Percentiles rank a stretch among this genome's conserved stretches.
Conservation (phyloP, 257 asterid genomes). For the Fraxinus anomala region DNA sequence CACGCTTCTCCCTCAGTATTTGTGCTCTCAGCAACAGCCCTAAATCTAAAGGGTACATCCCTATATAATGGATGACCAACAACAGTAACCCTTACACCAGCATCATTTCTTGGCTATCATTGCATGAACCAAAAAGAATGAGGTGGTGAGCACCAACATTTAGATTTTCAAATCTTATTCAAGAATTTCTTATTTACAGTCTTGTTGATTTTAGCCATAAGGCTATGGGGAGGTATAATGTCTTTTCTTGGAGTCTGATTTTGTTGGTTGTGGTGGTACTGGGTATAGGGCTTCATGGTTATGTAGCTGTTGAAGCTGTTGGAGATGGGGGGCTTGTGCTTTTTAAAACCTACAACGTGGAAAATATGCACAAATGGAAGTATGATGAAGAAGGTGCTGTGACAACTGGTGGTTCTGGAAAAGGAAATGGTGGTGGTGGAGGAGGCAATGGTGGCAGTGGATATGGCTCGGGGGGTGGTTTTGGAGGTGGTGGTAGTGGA, state of each 20-base stretch:
- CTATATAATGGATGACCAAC: constrained; percentile 27
- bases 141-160: background rate
- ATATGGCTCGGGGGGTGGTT: background rate
- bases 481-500: constrained; percentile 18
- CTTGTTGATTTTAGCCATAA: constrained; percentile 4
- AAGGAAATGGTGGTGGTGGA: background rate
- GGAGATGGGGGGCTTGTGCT: constrained; percentile 25
- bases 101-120: background rate
- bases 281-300: constrained; percentile 23
- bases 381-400: constrained; percentile 16
- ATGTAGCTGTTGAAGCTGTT: constrained; percentile 31
- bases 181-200: background rate
- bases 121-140: background rate
- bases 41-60: background rate
- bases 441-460: too few relatives aligned
- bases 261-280: constrained; percentile 33
- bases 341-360: background rate
- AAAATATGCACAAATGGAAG: background rate
- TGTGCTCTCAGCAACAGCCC: background rate
- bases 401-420: constrained; percentile 31
- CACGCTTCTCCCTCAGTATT: constrained; percentile 25
- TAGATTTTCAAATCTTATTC: background rate
- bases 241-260: constrained; percentile 33
- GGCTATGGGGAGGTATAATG: constrained; percentile 28
- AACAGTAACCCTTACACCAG: constrained; percentile 3